Conservation (phyloP, 768 basidiomycete genomes). For the Peribolospora baueri region DNA sequence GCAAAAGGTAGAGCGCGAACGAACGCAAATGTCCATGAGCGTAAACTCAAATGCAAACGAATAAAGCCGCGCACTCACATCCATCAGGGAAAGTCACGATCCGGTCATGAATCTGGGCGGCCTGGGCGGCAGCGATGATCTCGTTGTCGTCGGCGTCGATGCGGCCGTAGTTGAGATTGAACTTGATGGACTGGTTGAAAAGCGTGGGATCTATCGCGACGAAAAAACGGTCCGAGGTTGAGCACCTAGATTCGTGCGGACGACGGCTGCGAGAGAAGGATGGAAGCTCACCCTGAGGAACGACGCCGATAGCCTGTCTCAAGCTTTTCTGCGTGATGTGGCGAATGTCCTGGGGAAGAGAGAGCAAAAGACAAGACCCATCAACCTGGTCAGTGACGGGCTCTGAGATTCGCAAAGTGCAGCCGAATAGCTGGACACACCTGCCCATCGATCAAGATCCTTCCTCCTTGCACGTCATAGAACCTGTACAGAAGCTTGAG, state of each 20-base stretch:
- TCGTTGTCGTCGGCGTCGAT: slow-evolving; percentile 27
- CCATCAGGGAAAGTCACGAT: slow-evolving; percentile 58
- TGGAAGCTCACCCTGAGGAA: slow-evolving; percentile 69
- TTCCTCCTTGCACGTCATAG: slow-evolving; percentile 58
- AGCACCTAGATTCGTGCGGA: slow-evolving; percentile 2
- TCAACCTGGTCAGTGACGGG: neutral
- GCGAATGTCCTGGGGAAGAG: slow-evolving; percentile 43
- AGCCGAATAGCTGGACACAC: no score
- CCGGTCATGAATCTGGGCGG: slow-evolving; percentile 68
- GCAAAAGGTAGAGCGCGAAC: neutral
- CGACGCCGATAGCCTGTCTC: slow-evolving; percentile 60
- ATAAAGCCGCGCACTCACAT: neutral
- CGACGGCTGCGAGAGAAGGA: slow-evolving; percentile 12
- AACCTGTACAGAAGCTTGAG: slow-evolving; percentile 74
- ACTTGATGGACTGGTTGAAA: slow-evolving; percentile 10
- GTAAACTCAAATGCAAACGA: neutral
- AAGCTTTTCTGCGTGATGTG: slow-evolving; percentile 62
- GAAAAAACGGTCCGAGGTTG: neutral
- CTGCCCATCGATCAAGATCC: slow-evolving; percentile 5
- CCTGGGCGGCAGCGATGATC: slow-evolving; percentile 50
- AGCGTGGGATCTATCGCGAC: slow-evolving; percentile 6
- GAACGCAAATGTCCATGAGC: neutral
- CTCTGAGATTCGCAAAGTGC: neutral
- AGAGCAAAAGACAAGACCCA: slow-evolving; percentile 25
- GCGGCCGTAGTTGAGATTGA: slow-evolving; percentile 35